Evolutionary conservation across 192 early-diverging fungal genomes (phyloP).

Genomic region (Dispira parvispora): DNA sequence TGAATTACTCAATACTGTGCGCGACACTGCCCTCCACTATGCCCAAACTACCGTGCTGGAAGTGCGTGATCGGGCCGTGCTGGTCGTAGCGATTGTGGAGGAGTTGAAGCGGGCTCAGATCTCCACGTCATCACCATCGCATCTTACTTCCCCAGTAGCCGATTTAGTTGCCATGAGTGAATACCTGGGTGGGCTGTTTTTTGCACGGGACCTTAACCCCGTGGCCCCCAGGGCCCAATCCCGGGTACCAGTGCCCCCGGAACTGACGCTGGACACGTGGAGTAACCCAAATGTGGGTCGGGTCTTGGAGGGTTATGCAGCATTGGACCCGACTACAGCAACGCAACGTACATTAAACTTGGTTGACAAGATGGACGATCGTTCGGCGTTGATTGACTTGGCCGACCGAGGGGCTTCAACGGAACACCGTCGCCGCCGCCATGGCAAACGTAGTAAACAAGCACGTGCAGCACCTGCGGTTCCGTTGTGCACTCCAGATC

Average conservation of each 20-base stretch:
- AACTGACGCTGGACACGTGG: conserved; percentile 66
- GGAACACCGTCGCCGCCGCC: too few relatives aligned
- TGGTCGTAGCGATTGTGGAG: conserved; percentile 16
- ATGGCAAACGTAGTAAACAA: too few relatives aligned
- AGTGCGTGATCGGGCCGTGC: conserved; percentile 43
- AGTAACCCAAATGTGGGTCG: conserved; percentile 32
- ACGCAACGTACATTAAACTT: too few relatives aligned
- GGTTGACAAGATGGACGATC: too few relatives aligned
- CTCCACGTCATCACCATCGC: conserved; percentile 17
- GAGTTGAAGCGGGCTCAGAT: conserved; percentile 6
- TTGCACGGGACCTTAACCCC: conserved; percentile 74
- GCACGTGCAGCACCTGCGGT: not conserved
- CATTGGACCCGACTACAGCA: not conserved
- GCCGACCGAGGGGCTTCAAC: too few relatives aligned
- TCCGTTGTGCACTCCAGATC: conserved; percentile 15
- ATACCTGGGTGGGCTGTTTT: conserved; percentile 47
- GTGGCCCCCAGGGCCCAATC: conserved; percentile 79
- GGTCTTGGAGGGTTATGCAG: conserved; percentile 15
- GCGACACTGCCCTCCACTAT: conserved; percentile 8
- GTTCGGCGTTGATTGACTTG: too few relatives aligned
- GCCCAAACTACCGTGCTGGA: conserved; percentile 38
- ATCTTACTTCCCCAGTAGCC: conserved; percentile 19
- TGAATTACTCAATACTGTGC: not conserved
- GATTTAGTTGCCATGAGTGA: conserved; percentile 30
- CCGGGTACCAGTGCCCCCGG: conserved; percentile 76